Evolutionary conservation across 2,329 filamentous ascomycete genomes (phyloP).

Genomic region (Bipolaris bicolor): DNA sequence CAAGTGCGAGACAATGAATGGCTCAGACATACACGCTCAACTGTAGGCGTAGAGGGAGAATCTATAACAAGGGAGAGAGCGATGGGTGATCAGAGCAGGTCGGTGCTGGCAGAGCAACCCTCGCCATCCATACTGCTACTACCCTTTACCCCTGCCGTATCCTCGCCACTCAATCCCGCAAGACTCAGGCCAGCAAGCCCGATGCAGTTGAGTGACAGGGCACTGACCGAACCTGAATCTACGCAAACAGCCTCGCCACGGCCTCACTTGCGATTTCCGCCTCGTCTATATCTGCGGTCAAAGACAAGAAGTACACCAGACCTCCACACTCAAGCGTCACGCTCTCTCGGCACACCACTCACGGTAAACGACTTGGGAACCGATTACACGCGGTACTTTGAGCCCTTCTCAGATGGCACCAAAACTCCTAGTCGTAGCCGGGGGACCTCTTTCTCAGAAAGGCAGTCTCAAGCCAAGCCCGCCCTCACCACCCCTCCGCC

Average conservation of each 20-base stretch:
- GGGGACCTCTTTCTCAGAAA: slow-evolving; percentile 30
- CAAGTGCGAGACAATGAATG: slow-evolving; percentile 26
- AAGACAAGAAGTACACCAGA: slow-evolving; percentile 28
- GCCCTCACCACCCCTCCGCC: slow-evolving; percentile 23
- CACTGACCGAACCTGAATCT: slow-evolving; percentile 4
- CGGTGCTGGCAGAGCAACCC: slow-evolving; percentile 4
- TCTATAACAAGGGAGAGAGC: slow-evolving; percentile 19
- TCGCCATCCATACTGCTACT: slow-evolving; percentile 4
- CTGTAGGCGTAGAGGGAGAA: slow-evolving; percentile 29
- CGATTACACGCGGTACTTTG: slow-evolving; percentile 48
- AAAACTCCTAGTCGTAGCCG: slow-evolving; percentile 32
- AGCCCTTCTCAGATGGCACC: slow-evolving; percentile 36
- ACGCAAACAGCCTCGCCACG: slow-evolving; percentile 7
- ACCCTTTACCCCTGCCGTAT: slow-evolving; percentile 17
- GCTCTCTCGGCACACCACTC: slow-evolving; percentile 25
- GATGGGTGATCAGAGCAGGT: slow-evolving; percentile 9
- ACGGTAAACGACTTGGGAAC: slow-evolving; percentile 41
- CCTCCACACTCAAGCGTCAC: slow-evolving; percentile 16
- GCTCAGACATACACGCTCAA: slow-evolving; percentile 28
- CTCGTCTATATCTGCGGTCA: slow-evolving; percentile 21
- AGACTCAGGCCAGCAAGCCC: slow-evolving; percentile 1
- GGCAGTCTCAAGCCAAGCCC: slow-evolving; percentile 8
- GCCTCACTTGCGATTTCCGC: slow-evolving; percentile 15
- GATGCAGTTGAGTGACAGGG: slow-evolving; percentile 16
- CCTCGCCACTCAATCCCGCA: slow-evolving; percentile 19